A percentile compares a stretch with the other conserved stretches of the same genome.
phyloP scores from a whole-genome alignment of 2,329 filamentous ascomycete genomes.

The Colletotrichum sp. region DNA sequence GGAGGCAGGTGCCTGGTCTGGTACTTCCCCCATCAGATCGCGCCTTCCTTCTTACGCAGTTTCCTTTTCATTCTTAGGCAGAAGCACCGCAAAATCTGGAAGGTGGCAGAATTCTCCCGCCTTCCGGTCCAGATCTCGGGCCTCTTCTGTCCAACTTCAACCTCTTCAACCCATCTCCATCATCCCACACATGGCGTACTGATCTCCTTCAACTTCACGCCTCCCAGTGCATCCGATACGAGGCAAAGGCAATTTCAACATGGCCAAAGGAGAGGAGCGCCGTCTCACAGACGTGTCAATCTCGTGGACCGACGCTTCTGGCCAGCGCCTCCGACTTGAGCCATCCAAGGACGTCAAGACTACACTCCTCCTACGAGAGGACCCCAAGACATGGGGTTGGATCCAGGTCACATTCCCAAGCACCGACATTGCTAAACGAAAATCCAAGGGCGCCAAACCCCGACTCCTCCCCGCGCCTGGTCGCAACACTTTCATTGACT shows the following conservation, averaged over 20 bases:
- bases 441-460: not conserved
- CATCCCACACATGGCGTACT: not conserved
- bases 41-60: not conserved
- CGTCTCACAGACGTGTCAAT: not conserved
- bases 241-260: not conserved
- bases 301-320: not conserved
- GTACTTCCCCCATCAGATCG: not conserved
- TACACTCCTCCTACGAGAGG: not conserved
- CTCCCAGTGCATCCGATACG: not conserved
- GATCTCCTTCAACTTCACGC: not conserved
- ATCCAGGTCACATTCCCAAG: not conserved
- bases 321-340: not conserved
- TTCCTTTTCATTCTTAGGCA: not conserved
- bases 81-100: not conserved
- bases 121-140: not conserved
- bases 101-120: not conserved
- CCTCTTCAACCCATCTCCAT: not conserved
- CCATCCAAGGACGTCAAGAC: not conserved
- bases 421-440: not conserved
- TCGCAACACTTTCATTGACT: not conserved
- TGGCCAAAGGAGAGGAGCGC: not conserved
- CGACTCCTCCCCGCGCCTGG: not conserved
- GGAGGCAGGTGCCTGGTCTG: not conserved
- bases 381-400: not conserved
- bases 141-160: not conserved